These are phyloP conservation scores for Podaxis rugospora DNA, from an alignment of 768 basidiomycete genomes.

Conservation along the genomic window DNA sequence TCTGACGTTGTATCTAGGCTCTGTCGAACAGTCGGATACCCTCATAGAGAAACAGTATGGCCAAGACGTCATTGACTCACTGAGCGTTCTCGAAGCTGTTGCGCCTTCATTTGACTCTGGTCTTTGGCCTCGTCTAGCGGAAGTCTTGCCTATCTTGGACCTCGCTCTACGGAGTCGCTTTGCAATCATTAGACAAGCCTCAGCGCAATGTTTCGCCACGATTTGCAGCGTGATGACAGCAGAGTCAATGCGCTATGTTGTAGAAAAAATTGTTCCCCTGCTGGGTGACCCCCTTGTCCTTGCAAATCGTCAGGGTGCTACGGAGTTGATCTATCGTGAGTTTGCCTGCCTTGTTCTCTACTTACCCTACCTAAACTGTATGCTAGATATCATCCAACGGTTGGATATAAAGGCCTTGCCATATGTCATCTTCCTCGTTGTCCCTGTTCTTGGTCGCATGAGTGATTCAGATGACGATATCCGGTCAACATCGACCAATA, in stretches of 20 bases:
- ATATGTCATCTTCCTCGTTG: slow-evolving; percentile 95
- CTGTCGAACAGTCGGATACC: slow-evolving; percentile 53
- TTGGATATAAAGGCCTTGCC: slow-evolving; percentile 94
- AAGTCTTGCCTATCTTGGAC: slow-evolving; percentile 73
- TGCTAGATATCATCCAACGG: slow-evolving; percentile 80
- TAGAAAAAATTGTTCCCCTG: slow-evolving; percentile 77
- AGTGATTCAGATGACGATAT: slow-evolving; percentile 91
- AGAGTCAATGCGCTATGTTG: slow-evolving; percentile 86
- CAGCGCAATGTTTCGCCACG: slow-evolving; percentile 83
- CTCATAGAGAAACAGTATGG: slow-evolving; percentile 71
- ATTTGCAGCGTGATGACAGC: slow-evolving; percentile 83
- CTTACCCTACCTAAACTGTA: slow-evolving; percentile 8
- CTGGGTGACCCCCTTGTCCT: slow-evolving; percentile 74
- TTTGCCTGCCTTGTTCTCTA: slow-evolving; percentile 21
- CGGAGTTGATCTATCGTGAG: slow-evolving; percentile 90
- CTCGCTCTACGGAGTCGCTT: slow-evolving; percentile 80
- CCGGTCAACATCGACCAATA: slow-evolving; percentile 91
- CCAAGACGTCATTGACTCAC: slow-evolving; percentile 88
- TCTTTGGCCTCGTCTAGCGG: slow-evolving; percentile 63
- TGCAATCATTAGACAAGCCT: slow-evolving; percentile 86
- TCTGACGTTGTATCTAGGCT: slow-evolving; percentile 31
- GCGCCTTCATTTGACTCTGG: slow-evolving; percentile 68
- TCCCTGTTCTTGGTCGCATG: slow-evolving; percentile 96
- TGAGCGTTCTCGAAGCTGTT: slow-evolving; percentile 85
- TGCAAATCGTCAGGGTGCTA: slow-evolving; percentile 81